Conservation (phyloP, 352 stramenopile species). For the Phytophthora aleatoria region DNA sequence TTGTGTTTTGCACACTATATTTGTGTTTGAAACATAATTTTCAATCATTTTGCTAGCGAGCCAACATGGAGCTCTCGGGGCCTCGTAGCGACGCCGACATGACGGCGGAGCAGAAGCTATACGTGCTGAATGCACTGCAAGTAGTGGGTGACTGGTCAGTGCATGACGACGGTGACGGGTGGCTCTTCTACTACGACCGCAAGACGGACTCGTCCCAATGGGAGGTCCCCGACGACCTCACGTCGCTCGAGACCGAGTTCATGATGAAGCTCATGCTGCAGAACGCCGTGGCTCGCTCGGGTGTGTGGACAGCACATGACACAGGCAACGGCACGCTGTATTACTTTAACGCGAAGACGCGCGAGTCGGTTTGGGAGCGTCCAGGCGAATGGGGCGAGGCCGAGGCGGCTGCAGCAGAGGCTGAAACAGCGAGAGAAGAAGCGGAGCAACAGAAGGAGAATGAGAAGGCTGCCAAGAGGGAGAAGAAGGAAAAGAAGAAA, state of each 20-base stretch:
- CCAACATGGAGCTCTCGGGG: slow-evolving; percentile 12
- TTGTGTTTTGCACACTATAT: slow-evolving; percentile 10
- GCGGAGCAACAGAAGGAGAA: slow-evolving; percentile 5
- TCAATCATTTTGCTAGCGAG: not conserved
- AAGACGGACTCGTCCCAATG: slow-evolving; percentile 58
- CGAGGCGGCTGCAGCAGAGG: slow-evolving; percentile 21
- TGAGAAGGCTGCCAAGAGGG: slow-evolving; percentile 13
- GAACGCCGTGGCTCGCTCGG: slow-evolving; percentile 64
- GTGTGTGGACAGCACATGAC: slow-evolving; percentile 74
- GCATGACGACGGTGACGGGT: slow-evolving; percentile 73
- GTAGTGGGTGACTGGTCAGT: slow-evolving; percentile 70
- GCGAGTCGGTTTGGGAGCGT: slow-evolving; percentile 72
- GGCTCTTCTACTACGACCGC: slow-evolving; percentile 80
- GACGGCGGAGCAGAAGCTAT: slow-evolving; percentile 42
- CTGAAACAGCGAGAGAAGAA: slow-evolving; percentile 12
- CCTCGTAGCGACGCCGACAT: slow-evolving; percentile 20
- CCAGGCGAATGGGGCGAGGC: slow-evolving; percentile 60
- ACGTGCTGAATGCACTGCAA: slow-evolving; percentile 57
- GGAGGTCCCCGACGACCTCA: slow-evolving; percentile 54
- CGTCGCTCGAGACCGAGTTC: slow-evolving; percentile 62
- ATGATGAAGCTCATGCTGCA: slow-evolving; percentile 89
- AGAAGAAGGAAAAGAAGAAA: slow-evolving; percentile 32
- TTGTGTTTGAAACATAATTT: slow-evolving; percentile 1
- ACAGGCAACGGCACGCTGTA: slow-evolving; percentile 75
- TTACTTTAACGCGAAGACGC: slow-evolving; percentile 81